A percentile compares a stretch with the other conserved stretches of the same genome.
Conservation (phyloP, 805 yeast genomes). For the Nakazawaea ernobii region DNA sequence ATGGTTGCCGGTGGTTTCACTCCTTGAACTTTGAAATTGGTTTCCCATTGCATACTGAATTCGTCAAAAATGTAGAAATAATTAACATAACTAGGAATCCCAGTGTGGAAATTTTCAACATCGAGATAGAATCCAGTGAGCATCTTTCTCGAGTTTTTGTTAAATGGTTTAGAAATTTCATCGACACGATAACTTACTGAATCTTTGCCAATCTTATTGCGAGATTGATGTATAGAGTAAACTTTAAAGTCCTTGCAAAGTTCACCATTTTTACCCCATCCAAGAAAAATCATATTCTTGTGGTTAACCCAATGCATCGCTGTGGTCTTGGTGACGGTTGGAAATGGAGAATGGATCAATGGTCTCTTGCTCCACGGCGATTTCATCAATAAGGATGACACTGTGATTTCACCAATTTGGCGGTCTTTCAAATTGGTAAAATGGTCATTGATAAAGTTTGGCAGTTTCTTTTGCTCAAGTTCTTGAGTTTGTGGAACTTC, state of each 20-base stretch:
- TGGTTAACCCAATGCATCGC: conserved; percentile 4
- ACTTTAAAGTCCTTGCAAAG: background rate
- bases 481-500: too few species aligned
- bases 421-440: background rate
- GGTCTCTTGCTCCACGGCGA: background rate
- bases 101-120: background rate
- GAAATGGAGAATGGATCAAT: conserved; percentile 9
- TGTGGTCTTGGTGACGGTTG: background rate
- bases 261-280: background rate
- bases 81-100: background rate
- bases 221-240: background rate
- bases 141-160: background rate
- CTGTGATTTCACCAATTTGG: background rate
- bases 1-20: background rate
- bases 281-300: conserved; percentile 1
- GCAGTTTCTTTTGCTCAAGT: too few species aligned
- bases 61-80: background rate
- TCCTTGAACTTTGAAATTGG: background rate
- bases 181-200: background rate
- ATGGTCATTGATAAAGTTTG: background rate
- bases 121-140: background rate
- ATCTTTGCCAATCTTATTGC: background rate
- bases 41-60: background rate
- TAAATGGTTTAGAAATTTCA: background rate
- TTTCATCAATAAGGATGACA: background rate